Conservation (phyloP, 1,284 basidiomycete genomes). For the Cryptococcus jaspeensis region DNA sequence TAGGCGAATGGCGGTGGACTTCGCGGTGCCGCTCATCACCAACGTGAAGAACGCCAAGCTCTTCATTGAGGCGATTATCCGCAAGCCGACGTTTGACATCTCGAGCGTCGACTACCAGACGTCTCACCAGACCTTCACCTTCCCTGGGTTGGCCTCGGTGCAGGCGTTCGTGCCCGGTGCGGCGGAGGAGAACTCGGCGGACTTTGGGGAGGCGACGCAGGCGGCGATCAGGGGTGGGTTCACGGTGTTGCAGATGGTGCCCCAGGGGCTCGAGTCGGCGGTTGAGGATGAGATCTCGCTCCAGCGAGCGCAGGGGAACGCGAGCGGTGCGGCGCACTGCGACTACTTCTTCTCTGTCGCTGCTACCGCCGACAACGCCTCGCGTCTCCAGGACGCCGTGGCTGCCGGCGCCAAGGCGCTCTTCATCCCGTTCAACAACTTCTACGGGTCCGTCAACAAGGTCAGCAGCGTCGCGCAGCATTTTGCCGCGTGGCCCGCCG, state of each 20-base stretch:
- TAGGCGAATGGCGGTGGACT: conserved; percentile 99
- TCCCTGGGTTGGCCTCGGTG: conserved; percentile 91
- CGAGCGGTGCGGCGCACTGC: conserved; percentile 67
- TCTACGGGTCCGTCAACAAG: conserved; percentile 58
- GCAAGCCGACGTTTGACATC: conserved; percentile 80
- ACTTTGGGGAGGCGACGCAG: conserved; percentile 68
- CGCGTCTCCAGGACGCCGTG: conserved; percentile 66
- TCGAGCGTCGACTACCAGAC: conserved; percentile 93
- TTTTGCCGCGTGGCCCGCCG: conserved; percentile 85
- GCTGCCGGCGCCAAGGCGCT: conserved; percentile 76
- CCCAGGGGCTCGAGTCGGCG: conserved; percentile 62
- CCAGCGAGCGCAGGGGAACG: conserved; percentile 66
- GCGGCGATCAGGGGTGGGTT: conserved; percentile 85
- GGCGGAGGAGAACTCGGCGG: conserved; percentile 59
- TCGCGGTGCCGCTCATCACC: conserved; percentile 93
- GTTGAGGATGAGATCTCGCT: conserved; percentile 71
- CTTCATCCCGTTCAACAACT: conserved; percentile 74
- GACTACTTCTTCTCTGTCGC: conserved; percentile 82
- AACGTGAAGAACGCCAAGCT: conserved; percentile 99
- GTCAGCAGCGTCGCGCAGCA: conserved; percentile 70
- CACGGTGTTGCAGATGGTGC: conserved; percentile 75
- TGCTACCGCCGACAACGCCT: conserved; percentile 68
- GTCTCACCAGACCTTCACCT: conserved; percentile 82
- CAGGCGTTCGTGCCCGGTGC: conserved; percentile 81
- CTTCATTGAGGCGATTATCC: conserved; percentile 89